Evolutionary conservation across 2,329 filamentous ascomycete genomes (phyloP).

Genomic region (Trichoderma afroharzianum): DNA sequence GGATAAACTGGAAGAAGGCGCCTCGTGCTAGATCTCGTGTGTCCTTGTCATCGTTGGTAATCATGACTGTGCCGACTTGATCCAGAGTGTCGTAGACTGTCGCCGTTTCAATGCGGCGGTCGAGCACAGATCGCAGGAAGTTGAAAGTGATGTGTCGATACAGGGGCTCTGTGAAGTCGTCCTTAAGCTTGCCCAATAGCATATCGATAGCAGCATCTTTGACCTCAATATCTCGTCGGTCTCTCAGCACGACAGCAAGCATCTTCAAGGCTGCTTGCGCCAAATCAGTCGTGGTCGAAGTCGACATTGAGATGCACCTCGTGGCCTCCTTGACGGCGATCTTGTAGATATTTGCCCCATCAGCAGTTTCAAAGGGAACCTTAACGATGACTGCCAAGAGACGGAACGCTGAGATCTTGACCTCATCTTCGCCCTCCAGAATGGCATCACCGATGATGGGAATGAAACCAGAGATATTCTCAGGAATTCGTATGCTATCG

Average conservation of each 20-base stretch:
- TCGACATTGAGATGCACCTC: constrained; percentile 71
- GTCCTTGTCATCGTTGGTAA: constrained; percentile 87
- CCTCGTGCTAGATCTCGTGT: constrained; percentile 84
- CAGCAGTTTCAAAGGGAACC: constrained; percentile 72
- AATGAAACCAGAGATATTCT: constrained; percentile 80
- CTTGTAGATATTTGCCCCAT: constrained; percentile 60
- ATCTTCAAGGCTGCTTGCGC: constrained; percentile 87
- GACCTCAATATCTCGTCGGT: constrained; percentile 70
- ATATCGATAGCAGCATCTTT: constrained; percentile 80
- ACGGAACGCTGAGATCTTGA: constrained; percentile 83
- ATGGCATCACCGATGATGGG: constrained; percentile 86
- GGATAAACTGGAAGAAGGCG: constrained; percentile 88
- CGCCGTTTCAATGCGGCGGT: constrained; percentile 79
- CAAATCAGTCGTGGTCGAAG: constrained; percentile 76
- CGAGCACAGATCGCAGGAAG: constrained; percentile 83
- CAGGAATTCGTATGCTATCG: constrained; percentile 71
- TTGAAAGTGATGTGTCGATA: constrained; percentile 92
- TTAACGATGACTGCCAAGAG: constrained; percentile 82
- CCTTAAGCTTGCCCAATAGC: constrained; percentile 74
- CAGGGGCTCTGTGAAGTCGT: constrained; percentile 88
- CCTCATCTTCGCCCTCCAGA: constrained; percentile 81
- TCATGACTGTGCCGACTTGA: constrained; percentile 85
- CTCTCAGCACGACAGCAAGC: constrained; percentile 77
- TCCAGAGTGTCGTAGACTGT: constrained; percentile 90
- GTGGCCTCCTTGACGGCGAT: constrained; percentile 84